Conservation (phyloP, 345 rosid species). For the Salix udensis region DNA sequence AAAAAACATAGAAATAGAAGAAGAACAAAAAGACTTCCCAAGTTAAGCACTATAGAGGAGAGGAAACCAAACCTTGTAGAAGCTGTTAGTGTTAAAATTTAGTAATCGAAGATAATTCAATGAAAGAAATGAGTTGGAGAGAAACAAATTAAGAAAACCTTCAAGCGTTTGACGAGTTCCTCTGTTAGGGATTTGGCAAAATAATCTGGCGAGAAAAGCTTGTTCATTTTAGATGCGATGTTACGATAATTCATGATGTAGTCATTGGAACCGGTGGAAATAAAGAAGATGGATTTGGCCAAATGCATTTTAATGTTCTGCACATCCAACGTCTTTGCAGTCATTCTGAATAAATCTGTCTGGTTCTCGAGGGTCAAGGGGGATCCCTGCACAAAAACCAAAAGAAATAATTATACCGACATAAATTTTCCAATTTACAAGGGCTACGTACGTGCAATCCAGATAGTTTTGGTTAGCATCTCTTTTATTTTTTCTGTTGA, state of each 20-base stretch:
- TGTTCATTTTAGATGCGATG: too few relatives aligned
- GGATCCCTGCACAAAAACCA: background rate
- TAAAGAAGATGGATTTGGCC: background rate
- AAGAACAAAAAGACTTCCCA: too few relatives aligned
- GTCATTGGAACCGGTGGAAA: background rate
- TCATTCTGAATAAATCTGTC: background rate
- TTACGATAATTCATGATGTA: background rate
- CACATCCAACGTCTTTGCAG: background rate
- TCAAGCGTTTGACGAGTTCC: background rate
- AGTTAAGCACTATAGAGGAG: too few relatives aligned
- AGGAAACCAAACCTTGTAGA: too few relatives aligned
- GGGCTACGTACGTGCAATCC: too few relatives aligned
- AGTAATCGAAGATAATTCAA: background rate
- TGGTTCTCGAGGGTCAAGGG: background rate
- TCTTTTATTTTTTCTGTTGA: too few relatives aligned
- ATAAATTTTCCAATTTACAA: too few relatives aligned
- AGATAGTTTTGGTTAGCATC: too few relatives aligned
- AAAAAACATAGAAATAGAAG: too few relatives aligned
- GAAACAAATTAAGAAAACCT: background rate
- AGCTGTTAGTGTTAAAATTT: too few relatives aligned
- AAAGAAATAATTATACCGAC: background rate
- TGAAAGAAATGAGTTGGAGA: background rate
- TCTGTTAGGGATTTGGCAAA: background rate
- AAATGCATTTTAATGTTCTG: background rate
- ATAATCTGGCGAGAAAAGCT: background rate